phyloP scores from a whole-genome alignment of 176 grass and related monocot genomes.

The Secale cereale region DNA sequence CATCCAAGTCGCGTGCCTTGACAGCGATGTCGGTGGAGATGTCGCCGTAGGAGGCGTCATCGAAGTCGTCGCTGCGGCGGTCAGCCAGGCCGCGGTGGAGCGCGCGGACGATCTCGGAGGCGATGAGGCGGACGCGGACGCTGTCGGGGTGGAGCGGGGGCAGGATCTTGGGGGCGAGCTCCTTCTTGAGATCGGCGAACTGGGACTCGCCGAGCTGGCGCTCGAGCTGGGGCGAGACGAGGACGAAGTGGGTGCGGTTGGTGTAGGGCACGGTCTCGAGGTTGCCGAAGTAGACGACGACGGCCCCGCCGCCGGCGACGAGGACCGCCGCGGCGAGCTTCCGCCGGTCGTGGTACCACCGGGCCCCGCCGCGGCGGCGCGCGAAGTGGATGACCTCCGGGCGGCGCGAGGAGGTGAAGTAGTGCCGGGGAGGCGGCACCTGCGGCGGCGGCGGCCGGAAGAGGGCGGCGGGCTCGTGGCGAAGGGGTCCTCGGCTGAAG shows the following conservation, averaged over 20 bases:
- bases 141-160: constrained; percentile 90
- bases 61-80: constrained; percentile 2
- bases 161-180: constrained; percentile 70
- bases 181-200: constrained; percentile 61
- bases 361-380: constrained; percentile 41
- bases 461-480: constrained; percentile 7
- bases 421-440: constrained; percentile 19
- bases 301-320: constrained; percentile 29
- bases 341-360: constrained; percentile 84
- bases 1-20: constrained; percentile 24
- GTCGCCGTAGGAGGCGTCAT: constrained; percentile 46
- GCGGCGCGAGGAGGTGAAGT: constrained; percentile 35
- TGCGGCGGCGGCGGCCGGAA: not conserved
- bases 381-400: constrained; percentile 63
- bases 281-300: constrained; percentile 71
- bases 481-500: constrained; percentile 24
- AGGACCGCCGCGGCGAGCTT: constrained; percentile 42
- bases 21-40: constrained; percentile 28
- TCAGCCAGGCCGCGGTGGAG: constrained; percentile 57
- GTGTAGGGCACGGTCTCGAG: constrained; percentile 89
- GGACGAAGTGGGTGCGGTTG: constrained; percentile 70
- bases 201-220: constrained; percentile 77
- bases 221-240: constrained; percentile 64
- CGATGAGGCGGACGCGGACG: constrained; percentile 80
- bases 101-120: constrained; percentile 69